Evolutionary conservation across 768 basidiomycete species (phyloP), one percentile per base, ranked within the genome.

Genomic region (Mrakia frigida): DNA sequence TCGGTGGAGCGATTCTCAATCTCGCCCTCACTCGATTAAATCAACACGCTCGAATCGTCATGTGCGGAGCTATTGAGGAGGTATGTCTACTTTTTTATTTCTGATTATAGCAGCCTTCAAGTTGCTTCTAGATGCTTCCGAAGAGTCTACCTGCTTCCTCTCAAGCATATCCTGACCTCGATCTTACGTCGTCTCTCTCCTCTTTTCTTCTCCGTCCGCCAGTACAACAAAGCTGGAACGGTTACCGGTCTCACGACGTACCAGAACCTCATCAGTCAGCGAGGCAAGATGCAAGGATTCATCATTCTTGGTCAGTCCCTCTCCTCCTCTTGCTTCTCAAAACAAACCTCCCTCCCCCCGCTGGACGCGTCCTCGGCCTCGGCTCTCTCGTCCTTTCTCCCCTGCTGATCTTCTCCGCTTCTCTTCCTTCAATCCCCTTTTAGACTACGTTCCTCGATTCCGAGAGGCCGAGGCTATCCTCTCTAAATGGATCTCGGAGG

Each of bases 1-100:
- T 37, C 72, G 50, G 90, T 91, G 78, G 74, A 89, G 82, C 14
- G 31, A 60, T 70, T n/a, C 71, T 70, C 35, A 37, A 52, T 14
- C 43, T 46, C 33, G 28, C 53, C 11, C 73, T 74, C 41, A 74
- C 73, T 16, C 60, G 73, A 0, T 33, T 74, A 0, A 74, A 74
- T 28, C 59, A 63, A 16, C 60, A 52, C 16, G 73, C 73, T 37
- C 37, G 73, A n/a, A 74, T 74, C 73, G 73, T 74, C 28, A 43
- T 74, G 39, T 74, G 73, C 41, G 73, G 73, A 10, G 73, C 73
- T 43, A 74, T 74, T 46, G 73, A 74, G 18, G 72, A 73, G 35
- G 72, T 73, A 14, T 2, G 59, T 46, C 25, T 65, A 2, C 35
- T 65, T n/a, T 37, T 39, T 43, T 9, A 28, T 21, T 41, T 9